phyloP scores from a whole-genome alignment of 352 stramenopile species.

The Globisporangium polare region DNA sequence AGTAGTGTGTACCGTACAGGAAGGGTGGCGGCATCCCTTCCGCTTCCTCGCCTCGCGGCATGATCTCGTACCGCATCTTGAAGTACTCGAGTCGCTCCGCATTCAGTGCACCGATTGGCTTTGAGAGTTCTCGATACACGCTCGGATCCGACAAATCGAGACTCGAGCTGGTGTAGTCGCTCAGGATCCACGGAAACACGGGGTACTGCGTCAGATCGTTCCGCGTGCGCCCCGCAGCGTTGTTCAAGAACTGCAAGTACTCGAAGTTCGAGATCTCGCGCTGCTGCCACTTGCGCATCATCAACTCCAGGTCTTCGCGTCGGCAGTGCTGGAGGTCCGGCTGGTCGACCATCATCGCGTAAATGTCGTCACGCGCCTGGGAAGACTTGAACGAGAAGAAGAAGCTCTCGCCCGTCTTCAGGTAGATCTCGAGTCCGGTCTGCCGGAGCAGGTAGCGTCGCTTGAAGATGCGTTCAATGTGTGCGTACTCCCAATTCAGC shows the following conservation, averaged over 20 bases:
- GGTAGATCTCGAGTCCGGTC: conserved; percentile 83
- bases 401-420: conserved; percentile 61
- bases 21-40: conserved; percentile 90
- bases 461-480: conserved; percentile 81
- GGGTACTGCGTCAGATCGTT: conserved; percentile 95
- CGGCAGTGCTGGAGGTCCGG: conserved; percentile 56
- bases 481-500: conserved; percentile 77
- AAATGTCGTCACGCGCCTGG: conserved; percentile 69
- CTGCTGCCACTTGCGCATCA: conserved; percentile 81
- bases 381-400: conserved; percentile 74
- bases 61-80: conserved; percentile 81
- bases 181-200: conserved; percentile 96
- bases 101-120: conserved; percentile 94
- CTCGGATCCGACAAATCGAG: conserved; percentile 84
- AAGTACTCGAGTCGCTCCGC: conserved; percentile 86
- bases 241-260: conserved; percentile 90
- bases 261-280: conserved; percentile 94
- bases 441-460: conserved; percentile 87
- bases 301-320: conserved; percentile 55
- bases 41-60: conserved; percentile 79
- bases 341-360: conserved; percentile 80
- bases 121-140: conserved; percentile 94
- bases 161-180: conserved; percentile 82
- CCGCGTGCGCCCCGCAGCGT: conserved; percentile 76
- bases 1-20: conserved; percentile 96